Conservation (phyloP, 23 red algal species). For the Agarophyton chilense region DNA sequence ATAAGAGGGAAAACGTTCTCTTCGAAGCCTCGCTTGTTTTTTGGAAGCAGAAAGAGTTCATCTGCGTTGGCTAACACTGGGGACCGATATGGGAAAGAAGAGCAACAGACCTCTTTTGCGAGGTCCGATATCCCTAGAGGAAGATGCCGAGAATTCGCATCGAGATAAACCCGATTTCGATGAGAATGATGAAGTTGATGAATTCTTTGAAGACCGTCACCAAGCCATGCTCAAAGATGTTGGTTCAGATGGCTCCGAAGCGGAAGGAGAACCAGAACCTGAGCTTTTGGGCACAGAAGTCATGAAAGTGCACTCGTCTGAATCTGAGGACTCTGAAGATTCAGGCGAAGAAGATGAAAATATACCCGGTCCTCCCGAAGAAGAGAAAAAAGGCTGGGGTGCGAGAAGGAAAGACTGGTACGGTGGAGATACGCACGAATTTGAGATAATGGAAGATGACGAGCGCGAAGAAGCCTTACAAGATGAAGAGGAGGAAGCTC, state of each 20-base stretch:
- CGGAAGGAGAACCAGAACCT: slow-evolving; percentile 25
- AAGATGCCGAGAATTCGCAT: neutral
- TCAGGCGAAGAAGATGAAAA: slow-evolving; percentile 27
- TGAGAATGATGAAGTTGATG: slow-evolving; percentile 53
- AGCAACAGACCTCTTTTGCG: slow-evolving; percentile 2
- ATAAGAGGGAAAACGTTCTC: too few species aligned
- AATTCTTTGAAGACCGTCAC: slow-evolving; percentile 51
- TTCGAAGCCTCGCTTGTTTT: too few species aligned
- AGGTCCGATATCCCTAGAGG: neutral
- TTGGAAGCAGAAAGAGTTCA: too few species aligned
- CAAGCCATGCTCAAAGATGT: neutral
- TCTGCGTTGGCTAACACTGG: too few species aligned
- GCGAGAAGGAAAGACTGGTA: slow-evolving; percentile 48
- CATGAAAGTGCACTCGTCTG: slow-evolving; percentile 43
- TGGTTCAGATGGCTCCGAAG: neutral
- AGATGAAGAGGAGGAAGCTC: slow-evolving; percentile 68
- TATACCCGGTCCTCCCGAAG: neutral
- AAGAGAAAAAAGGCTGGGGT: slow-evolving; percentile 48
- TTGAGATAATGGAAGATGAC: slow-evolving; percentile 71
- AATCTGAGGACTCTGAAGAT: slow-evolving; percentile 37
- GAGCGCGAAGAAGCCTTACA: slow-evolving; percentile 65
- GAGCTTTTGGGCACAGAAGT: slow-evolving; percentile 26
- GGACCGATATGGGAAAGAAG: slow-evolving; percentile 6
- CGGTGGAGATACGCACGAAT: slow-evolving; percentile 72
- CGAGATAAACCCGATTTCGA: neutral